These are phyloP conservation scores for Talinum fruticosum DNA, from an alignment of 148 eudicot species.

Conservation along the genomic window DNA sequence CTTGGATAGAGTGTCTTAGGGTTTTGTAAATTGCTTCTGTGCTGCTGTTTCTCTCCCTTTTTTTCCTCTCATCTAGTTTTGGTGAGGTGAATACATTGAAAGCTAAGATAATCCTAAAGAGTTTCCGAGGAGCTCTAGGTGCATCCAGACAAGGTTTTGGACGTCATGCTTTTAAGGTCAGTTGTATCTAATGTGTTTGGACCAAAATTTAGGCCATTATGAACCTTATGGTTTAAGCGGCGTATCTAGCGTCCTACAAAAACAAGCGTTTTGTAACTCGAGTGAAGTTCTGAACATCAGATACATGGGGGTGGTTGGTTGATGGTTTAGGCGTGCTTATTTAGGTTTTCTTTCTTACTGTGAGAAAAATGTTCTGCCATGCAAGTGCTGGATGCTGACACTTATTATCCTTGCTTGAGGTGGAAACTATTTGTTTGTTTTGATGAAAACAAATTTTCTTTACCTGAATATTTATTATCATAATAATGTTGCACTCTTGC, in stretches of 20 bases:
- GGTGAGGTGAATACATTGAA: no score
- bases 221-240: not conserved
- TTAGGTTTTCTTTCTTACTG: not conserved
- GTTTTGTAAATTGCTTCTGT: no score
- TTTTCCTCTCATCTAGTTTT: no score
- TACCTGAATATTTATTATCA: not conserved
- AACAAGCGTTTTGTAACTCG: not conserved
- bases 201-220: not conserved
- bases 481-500: not conserved
- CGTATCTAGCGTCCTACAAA: not conserved
- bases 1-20: no score
- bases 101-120: not conserved
- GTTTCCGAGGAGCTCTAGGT: no score
- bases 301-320: not conserved
- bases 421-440: not conserved
- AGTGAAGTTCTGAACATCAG: no score
- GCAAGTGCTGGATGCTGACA: not conserved
- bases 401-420: not conserved
- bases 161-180: not conserved
- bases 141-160: no score
- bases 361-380: not conserved
- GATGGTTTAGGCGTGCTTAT: not conserved
- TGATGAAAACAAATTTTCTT: not conserved
- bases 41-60: no score
- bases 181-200: not conserved